Evolutionary conservation across 257 asterid species (phyloP).

Genomic region (Thymus quinquecostatus): DNA sequence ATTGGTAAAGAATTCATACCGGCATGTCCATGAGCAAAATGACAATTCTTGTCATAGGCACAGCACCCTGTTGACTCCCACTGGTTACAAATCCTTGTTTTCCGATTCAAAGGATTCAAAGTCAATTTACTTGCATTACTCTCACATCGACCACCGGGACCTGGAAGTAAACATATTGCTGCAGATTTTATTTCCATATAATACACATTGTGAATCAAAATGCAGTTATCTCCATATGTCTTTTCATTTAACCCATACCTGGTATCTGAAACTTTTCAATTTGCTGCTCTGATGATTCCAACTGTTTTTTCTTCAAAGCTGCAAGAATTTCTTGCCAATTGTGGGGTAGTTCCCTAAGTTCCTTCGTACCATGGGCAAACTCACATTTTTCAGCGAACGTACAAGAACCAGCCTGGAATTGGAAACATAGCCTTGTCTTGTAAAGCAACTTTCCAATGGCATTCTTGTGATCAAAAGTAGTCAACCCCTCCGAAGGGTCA

Average conservation of each 20-base stretch:
- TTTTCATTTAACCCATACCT: conserved; percentile 39
- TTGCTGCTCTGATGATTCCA: background rate
- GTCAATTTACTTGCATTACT: conserved; percentile 36
- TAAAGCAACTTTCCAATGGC: conserved; percentile 52
- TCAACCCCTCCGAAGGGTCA: conserved; percentile 32
- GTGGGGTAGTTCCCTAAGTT: conserved; percentile 61
- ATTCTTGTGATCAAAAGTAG: conserved; percentile 39
- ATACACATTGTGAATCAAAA: conserved; percentile 53
- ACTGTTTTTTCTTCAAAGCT: conserved; percentile 49
- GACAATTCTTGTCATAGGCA: conserved; percentile 71
- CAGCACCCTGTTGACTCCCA: conserved; percentile 79
- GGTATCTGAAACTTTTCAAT: no score
- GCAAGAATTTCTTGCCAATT: conserved; percentile 62
- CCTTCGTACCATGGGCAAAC: conserved; percentile 52
- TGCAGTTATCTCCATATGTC: conserved; percentile 49
- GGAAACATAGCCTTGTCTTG: conserved; percentile 58
- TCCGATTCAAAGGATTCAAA: conserved; percentile 74
- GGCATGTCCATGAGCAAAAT: conserved; percentile 73
- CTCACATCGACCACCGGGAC: conserved; percentile 45
- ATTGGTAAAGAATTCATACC: background rate
- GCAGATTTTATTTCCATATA: conserved; percentile 54
- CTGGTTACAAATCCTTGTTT: conserved; percentile 75
- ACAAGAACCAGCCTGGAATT: conserved; percentile 57
- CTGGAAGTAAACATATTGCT: conserved; percentile 61
- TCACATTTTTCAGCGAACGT: conserved; percentile 57